Conservation (phyloP, 129 eudicot genomes). For the Pulicaria dysenterica region DNA sequence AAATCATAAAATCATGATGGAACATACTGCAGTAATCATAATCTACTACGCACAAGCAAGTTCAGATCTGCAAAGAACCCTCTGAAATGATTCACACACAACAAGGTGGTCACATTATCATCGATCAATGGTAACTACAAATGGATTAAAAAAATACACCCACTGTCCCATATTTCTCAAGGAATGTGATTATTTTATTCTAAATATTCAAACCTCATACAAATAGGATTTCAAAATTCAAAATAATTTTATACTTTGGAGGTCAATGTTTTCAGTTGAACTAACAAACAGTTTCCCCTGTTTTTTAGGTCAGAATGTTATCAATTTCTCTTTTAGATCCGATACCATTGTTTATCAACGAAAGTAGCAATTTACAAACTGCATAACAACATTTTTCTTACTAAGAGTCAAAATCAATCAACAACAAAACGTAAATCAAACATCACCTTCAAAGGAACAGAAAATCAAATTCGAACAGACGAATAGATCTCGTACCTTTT, state of each 20-base stretch:
- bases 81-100: slow-evolving; percentile 2
- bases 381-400: too few relatives aligned
- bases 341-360: neutral
- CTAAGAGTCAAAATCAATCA: neutral
- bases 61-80: neutral
- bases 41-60: neutral
- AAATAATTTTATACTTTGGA: neutral
- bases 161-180: neutral
- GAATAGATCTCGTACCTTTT: slow-evolving; percentile 70
- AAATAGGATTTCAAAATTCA: neutral
- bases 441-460: neutral
- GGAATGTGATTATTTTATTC: neutral
- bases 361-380: slow-evolving; percentile 7
- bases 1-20: neutral
- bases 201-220: neutral
- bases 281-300: neutral
- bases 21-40: neutral
- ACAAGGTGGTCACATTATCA: neutral
- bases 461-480: neutral
- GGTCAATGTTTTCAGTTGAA: neutral
- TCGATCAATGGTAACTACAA: neutral
- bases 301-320: neutral
- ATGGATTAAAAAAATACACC: neutral
- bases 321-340: slow-evolving; percentile 18
- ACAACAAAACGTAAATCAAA: slow-evolving; percentile 14